phyloP scores from a whole-genome alignment of 495 filamentous ascomycete species.

The Emericellopsis terricola region DNA sequence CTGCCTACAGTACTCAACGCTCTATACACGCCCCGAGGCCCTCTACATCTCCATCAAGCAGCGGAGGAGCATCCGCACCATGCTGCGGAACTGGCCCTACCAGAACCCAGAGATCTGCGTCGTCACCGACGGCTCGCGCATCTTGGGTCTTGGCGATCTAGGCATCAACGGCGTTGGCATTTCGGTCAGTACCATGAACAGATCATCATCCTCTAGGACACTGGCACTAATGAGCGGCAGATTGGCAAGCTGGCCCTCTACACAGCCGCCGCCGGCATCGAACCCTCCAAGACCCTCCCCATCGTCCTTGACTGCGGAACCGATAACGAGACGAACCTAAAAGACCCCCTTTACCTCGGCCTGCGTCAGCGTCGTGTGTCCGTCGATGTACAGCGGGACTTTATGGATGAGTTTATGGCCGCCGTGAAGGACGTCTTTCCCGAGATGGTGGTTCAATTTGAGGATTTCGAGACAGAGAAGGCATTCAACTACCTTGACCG shows the following conservation, averaged over 20 bases:
- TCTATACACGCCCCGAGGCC: slow-evolving; percentile 89
- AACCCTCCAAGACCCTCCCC: slow-evolving; percentile 79
- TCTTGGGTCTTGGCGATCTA: slow-evolving; percentile 88
- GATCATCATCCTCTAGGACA: no score
- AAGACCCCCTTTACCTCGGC: slow-evolving; percentile 90
- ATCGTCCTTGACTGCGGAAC: slow-evolving; percentile 87
- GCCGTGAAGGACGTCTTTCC: slow-evolving; percentile 78
- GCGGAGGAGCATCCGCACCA: slow-evolving; percentile 63
- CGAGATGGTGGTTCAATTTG: slow-evolving; percentile 90
- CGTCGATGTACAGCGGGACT: slow-evolving; percentile 70
- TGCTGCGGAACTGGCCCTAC: slow-evolving; percentile 83
- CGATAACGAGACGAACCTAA: slow-evolving; percentile 69
- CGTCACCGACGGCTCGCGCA: slow-evolving; percentile 92
- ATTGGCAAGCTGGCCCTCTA: slow-evolving; percentile 84
- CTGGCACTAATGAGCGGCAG: no score
- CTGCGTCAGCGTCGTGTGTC: slow-evolving; percentile 65
- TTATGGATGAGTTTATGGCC: slow-evolving; percentile 94
- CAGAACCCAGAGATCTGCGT: slow-evolving; percentile 83
- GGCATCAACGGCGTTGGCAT: slow-evolving; percentile 98
- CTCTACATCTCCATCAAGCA: slow-evolving; percentile 88
- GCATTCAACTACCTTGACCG: slow-evolving; percentile 87
- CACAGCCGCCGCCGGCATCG: slow-evolving; percentile 90
- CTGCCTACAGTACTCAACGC: slow-evolving; percentile 85
- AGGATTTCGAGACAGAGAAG: slow-evolving; percentile 87
- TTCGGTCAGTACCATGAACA: no score